A percentile compares a stretch with the other conserved stretches of the same genome.
phyloP scores from a whole-genome alignment of 495 filamentous ascomycete species.

The Terfezia boudieri region DNA sequence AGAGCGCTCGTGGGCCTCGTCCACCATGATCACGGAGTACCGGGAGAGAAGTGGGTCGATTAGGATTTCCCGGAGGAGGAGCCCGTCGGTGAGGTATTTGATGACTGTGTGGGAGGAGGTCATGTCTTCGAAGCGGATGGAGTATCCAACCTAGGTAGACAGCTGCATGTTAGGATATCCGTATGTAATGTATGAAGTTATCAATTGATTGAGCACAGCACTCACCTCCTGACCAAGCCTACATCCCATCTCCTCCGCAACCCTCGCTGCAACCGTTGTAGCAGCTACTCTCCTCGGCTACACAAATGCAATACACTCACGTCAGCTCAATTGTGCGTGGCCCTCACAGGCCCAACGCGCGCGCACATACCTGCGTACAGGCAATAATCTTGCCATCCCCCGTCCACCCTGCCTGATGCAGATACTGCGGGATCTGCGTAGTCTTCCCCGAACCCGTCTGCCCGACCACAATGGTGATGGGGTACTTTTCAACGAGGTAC shows the following conservation, averaged over 20 bases:
- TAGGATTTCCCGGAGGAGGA: constrained; percentile 80
- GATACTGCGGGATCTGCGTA: constrained; percentile 71
- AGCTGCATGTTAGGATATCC: background rate
- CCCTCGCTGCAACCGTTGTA: constrained; percentile 71
- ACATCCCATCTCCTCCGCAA: constrained; percentile 82
- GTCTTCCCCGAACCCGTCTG: constrained; percentile 86
- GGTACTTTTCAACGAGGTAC: constrained; percentile 52
- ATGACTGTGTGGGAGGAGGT: constrained; percentile 75
- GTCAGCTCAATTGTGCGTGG: constrained; percentile 4
- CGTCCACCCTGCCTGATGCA: constrained; percentile 79
- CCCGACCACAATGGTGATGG: constrained; percentile 66
- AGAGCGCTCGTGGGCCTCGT: constrained; percentile 92
- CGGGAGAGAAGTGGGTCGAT: constrained; percentile 80
- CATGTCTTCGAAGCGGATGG: constrained; percentile 86
- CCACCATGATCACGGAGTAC: constrained; percentile 96
- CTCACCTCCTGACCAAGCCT: constrained; percentile 59
- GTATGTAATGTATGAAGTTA: background rate
- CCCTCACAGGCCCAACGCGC: too few relatives aligned
- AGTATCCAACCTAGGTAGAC: constrained; percentile 50
- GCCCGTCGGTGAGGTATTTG: constrained; percentile 91
- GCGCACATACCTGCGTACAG: constrained; percentile 58
- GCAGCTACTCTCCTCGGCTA: constrained; percentile 86
- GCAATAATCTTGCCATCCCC: constrained; percentile 57
- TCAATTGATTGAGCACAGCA: constrained; percentile 3
- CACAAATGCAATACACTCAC: background rate